Percentiles rank a stretch among this genome's conserved stretches.
Evolutionary conservation across 2,329 filamentous ascomycete species (phyloP).

Genomic region (Chaetomiaceae sp.): DNA sequence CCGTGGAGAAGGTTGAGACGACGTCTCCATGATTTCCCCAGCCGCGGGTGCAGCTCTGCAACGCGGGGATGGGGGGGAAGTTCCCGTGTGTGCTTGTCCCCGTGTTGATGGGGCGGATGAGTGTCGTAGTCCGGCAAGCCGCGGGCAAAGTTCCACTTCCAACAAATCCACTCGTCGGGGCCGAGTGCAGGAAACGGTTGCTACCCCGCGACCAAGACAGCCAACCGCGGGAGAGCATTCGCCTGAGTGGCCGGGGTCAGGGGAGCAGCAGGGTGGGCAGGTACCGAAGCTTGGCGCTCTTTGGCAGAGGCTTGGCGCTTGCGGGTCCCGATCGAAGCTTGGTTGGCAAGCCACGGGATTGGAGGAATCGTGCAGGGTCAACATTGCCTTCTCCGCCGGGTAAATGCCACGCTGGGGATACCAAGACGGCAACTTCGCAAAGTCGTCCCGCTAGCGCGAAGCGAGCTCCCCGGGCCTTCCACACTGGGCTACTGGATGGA

Average conservation of each 20-base stretch:
- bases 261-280: not conserved
- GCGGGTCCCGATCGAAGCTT: slow-evolving; percentile 3
- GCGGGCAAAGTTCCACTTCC: not conserved
- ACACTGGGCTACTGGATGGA: not conserved
- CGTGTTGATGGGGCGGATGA: too few relatives aligned
- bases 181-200: not conserved
- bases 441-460: slow-evolving; percentile 16
- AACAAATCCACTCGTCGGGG: not conserved
- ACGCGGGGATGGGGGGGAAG: too few relatives aligned
- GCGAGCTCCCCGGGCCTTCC: not conserved
- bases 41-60: not conserved
- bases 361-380: not conserved
- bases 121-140: too few relatives aligned
- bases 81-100: not conserved
- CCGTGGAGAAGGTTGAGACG: not conserved
- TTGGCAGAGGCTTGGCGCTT: slow-evolving; percentile 2
- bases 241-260: not conserved
- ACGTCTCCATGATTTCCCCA: not conserved
- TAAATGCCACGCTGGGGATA: slow-evolving; percentile 15
- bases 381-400: slow-evolving; percentile 12
- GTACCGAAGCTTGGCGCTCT: not conserved
- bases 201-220: not conserved
- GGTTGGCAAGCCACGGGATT: not conserved
- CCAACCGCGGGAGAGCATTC: not conserved
- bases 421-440: slow-evolving; percentile 17